A percentile compares a stretch with the other conserved stretches of the same genome.
Conservation (phyloP, 2,329 filamentous ascomycete species). For the Phoma sp. region DNA sequence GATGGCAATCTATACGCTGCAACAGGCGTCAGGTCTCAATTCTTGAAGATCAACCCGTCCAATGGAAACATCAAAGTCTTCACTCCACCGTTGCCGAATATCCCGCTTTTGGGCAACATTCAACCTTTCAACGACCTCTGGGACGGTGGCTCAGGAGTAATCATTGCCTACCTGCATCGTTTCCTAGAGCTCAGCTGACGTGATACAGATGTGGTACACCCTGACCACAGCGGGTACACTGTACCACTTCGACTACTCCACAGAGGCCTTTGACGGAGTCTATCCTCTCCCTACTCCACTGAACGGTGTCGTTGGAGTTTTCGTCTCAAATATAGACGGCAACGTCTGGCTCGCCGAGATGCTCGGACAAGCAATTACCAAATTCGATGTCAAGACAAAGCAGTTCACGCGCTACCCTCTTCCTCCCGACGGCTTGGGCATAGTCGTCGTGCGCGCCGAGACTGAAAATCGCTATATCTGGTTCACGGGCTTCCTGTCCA, state of each 20-base stretch:
- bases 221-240: slow-evolving; percentile 18
- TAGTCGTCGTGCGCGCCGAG: slow-evolving; percentile 13
- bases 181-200: neutral
- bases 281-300: slow-evolving; percentile 17
- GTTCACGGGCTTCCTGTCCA: slow-evolving; percentile 20
- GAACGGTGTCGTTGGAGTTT: slow-evolving; percentile 14
- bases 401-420: slow-evolving; percentile 18
- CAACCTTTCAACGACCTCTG: slow-evolving; percentile 18
- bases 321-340: slow-evolving; percentile 17
- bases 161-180: neutral
- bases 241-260: slow-evolving; percentile 18
- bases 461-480: slow-evolving; percentile 19
- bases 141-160: slow-evolving; percentile 9
- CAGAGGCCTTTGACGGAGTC: slow-evolving; percentile 17
- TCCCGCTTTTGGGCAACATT: slow-evolving; percentile 15
- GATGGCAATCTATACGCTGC: slow-evolving; percentile 17
- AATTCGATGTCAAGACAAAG: slow-evolving; percentile 13
- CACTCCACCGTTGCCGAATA: slow-evolving; percentile 15
- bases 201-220: slow-evolving; percentile 17
- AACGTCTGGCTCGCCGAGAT: slow-evolving; percentile 19
- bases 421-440: slow-evolving; percentile 10
- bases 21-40: slow-evolving; percentile 17
- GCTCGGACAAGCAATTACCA: slow-evolving; percentile 18
- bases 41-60: slow-evolving; percentile 12
- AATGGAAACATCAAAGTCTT: slow-evolving; percentile 17